Evolutionary conservation across 371 early-diverging fungal genomes (phyloP), one percentile per base, ranked within the genome.

Genomic region (Dichotomocladium elegans): DNA sequence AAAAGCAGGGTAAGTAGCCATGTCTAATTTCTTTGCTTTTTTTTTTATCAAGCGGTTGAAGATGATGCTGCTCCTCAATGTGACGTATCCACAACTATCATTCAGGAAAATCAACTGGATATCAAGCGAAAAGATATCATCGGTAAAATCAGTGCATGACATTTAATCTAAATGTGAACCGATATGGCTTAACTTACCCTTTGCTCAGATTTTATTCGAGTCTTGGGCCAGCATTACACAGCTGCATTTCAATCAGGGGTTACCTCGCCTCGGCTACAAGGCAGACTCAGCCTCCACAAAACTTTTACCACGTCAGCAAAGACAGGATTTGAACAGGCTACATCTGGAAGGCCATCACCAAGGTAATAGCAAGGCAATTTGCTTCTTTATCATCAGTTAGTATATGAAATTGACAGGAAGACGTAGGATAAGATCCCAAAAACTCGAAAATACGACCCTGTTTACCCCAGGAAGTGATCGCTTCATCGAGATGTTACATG

Each of bases 61-160:
- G 87, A 84, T 35, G 86, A 80, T 26, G 57, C 60, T 6, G 75
- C 86, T 8, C 83, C 88, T 3, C 77, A 75, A 22, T 84, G 85
- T 47, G 88, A 89, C 55, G 77, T 89, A n/a, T 77, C 79, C 14
- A 62, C 85, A 2, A 68, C 73, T 14, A 71, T 69, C 40, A 71
- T 72, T 6, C 66, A 66, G 7, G 77, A 77, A 19, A 58, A 55
- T 5, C 58, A 83, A n/a, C 83, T 85, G 10, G 52, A 69, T 8
- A 63, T 88, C 29, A 68, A 65, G 1, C 62, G 74, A 25, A 72
- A 72, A 6, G 87, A 86, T 56, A 55, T 88, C 6, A 50, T 56
- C 51, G 83, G 83, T 69, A 69, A 63, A 19, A 3, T 44, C 7
- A 12, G 10, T 19, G 3, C 4, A n/a, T 1, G 17, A 44, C 19